Evolutionary conservation across 345 rosid species (phyloP).

Genomic region (Boechera retrofracta): DNA sequence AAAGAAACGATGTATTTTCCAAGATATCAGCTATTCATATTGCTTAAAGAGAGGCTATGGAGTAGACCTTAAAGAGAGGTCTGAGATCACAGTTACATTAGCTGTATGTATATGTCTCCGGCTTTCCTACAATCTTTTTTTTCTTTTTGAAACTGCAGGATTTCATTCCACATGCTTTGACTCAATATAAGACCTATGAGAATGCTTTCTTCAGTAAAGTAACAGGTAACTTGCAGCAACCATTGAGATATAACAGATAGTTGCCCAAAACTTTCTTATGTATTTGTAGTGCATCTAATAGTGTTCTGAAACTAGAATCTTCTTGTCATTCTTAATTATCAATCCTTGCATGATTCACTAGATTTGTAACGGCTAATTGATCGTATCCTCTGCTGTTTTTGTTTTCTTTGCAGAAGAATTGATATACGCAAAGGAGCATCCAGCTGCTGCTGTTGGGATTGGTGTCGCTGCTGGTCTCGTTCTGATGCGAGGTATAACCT

Average conservation of each 20-base stretch:
- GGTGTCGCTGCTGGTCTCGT: constrained; percentile 66
- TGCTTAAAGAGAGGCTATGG: background rate
- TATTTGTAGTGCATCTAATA: constrained; percentile 6
- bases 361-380: background rate
- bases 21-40: constrained; percentile 14
- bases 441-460: constrained; percentile 70
- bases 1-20: background rate
- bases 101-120: background rate
- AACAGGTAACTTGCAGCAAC: constrained; percentile 47
- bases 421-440: constrained; percentile 66
- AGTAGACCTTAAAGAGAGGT: background rate
- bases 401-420: constrained; percentile 59
- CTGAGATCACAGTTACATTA: too few relatives aligned
- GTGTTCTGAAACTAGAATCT: constrained; percentile 10
- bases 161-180: constrained; percentile 50
- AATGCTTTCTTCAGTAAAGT: constrained; percentile 57
- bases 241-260: background rate
- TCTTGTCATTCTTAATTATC: background rate
- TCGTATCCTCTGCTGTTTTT: constrained; percentile 1
- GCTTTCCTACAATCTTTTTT: background rate
- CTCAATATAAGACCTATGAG: constrained; percentile 51
- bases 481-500: constrained; percentile 70
- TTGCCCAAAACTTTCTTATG: background rate
- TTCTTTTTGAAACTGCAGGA: constrained; percentile 46
- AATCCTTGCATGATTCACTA: background rate